These are phyloP conservation scores for Penicillium parvum DNA, from an alignment of 495 filamentous ascomycete genomes.

Conservation along the genomic window DNA sequence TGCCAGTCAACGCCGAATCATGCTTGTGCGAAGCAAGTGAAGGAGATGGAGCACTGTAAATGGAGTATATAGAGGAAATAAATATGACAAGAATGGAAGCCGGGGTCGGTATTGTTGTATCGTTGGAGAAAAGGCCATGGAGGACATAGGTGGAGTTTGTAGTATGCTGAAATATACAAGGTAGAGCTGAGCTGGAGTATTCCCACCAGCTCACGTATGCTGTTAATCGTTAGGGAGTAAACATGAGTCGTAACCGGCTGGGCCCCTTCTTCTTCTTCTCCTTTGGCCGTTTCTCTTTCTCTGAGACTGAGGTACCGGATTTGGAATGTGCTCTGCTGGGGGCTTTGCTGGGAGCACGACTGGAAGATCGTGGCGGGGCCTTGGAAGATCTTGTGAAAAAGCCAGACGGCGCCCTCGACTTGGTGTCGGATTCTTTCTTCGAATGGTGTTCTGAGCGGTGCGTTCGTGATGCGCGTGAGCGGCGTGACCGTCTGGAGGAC, in stretches of 20 bases:
- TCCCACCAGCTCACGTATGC: not conserved
- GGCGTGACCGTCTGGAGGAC: constrained; percentile 36
- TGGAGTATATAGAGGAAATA: no score
- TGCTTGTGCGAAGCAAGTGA: no score
- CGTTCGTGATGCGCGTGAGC: constrained; percentile 26
- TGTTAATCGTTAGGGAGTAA: constrained; percentile 29
- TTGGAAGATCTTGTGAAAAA: constrained; percentile 22
- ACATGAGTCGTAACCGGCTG: constrained; percentile 43
- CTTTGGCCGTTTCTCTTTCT: constrained; percentile 33
- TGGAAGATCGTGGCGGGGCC: constrained; percentile 18
- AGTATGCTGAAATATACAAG: constrained; percentile 1
- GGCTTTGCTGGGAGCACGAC: constrained; percentile 6
- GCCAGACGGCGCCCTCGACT: constrained; percentile 13
- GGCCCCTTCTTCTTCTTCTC: constrained; percentile 41
- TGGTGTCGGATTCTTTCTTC: constrained; percentile 17
- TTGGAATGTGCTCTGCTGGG: constrained; percentile 16
- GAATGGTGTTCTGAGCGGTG: constrained; percentile 10
- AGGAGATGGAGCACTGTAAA: no score
- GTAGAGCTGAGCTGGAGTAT: not conserved
- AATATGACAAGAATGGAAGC: no score
- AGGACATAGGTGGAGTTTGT: not conserved
- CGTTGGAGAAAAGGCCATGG: not conserved
- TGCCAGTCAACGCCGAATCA: no score
- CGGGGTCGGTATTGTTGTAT: no score
- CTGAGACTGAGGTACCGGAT: constrained; percentile 23